These are phyloP conservation scores for Calocybe cyanea DNA, from an alignment of 768 basidiomycete species.

Conservation along the genomic window DNA sequence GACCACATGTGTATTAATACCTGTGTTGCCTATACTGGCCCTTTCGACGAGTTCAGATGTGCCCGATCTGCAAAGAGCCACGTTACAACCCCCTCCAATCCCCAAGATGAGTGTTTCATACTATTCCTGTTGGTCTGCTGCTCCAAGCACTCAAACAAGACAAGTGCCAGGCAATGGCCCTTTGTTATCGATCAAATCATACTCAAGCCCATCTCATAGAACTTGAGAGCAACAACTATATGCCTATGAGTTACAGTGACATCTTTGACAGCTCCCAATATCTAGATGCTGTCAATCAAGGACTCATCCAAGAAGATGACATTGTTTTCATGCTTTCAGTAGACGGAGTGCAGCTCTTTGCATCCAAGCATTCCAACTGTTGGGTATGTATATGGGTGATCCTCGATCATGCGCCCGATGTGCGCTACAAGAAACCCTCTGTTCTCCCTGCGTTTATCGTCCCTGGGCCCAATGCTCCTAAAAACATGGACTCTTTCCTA, in stretches of 20 bases:
- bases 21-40: too few relatives aligned
- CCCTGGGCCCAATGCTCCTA: conserved; percentile 36
- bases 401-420: conserved; percentile 16
- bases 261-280: conserved; percentile 27
- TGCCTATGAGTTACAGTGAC: conserved; percentile 23
- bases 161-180: too few relatives aligned
- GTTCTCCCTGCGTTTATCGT: conserved; percentile 28
- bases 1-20: too few relatives aligned
- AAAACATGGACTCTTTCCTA: conserved; percentile 30
- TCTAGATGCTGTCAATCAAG: conserved; percentile 17
- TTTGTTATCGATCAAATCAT: not conserved
- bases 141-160: too few relatives aligned
- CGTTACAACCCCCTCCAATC: too few relatives aligned
- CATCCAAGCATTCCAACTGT: conserved; percentile 36
- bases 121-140: too few relatives aligned
- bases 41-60: too few relatives aligned
- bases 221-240: not conserved
- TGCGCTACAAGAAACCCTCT: conserved; percentile 27
- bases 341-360: conserved; percentile 41
- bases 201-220: not conserved
- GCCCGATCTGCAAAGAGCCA: too few relatives aligned
- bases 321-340: conserved; percentile 30
- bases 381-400: conserved; percentile 43
- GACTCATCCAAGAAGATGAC: conserved; percentile 26
- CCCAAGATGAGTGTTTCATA: too few relatives aligned